A percentile compares a stretch with the other conserved stretches of the same genome.
phyloP scores from a whole-genome alignment of 1,284 basidiomycete genomes.

The Inonotus obliquus region DNA sequence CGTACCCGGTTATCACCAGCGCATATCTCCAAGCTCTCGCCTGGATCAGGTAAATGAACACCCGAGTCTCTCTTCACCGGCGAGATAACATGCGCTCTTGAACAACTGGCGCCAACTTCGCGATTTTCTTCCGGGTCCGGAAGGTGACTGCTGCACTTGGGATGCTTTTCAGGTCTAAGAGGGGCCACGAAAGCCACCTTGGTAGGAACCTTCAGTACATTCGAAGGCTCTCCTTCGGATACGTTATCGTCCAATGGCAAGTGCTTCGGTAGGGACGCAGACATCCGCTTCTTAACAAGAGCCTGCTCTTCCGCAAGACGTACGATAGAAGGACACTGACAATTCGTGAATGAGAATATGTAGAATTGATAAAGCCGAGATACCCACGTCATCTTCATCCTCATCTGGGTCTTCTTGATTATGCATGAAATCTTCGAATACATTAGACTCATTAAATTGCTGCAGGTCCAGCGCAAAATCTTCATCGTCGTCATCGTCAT shows the following conservation, averaged over 20 bases:
- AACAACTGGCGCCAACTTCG: neutral
- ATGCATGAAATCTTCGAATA: constrained; percentile 17
- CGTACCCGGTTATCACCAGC: neutral
- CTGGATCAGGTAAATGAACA: neutral
- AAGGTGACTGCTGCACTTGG: neutral
- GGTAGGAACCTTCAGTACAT: neutral
- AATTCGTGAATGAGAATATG: too few relatives aligned
- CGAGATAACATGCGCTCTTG: neutral
- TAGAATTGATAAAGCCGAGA: neutral
- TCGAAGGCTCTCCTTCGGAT: neutral
- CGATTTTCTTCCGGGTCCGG: neutral
- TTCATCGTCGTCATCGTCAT: constrained; percentile 20
- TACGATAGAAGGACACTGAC: neutral
- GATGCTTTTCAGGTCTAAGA: neutral
- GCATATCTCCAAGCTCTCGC: neutral
- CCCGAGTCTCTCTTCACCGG: neutral
- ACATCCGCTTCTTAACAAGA: constrained; percentile 14
- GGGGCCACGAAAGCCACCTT: neutral
- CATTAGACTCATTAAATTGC: constrained; percentile 16
- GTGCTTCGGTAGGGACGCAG: constrained; percentile 12
- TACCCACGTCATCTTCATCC: constrained; percentile 8
- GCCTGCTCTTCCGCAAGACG: constrained; percentile 15
- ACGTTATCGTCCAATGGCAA: constrained; percentile 15
- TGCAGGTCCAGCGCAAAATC: constrained; percentile 17
- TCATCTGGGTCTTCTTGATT: constrained; percentile 7